Evolutionary conservation across 129 eudicot species (phyloP).

Genomic region (Logfia minima): DNA sequence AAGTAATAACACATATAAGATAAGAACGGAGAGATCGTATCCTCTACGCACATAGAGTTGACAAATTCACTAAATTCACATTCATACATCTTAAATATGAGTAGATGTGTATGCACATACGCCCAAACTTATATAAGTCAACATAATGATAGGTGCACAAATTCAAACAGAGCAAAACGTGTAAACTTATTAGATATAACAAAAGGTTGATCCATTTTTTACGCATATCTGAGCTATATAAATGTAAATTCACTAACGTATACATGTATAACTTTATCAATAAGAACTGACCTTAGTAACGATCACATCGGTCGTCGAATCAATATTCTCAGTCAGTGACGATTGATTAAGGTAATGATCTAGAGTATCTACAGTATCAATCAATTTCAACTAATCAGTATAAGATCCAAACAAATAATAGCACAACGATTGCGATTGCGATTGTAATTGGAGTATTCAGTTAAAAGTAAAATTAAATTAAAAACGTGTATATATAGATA

Average conservation of each 20-base stretch:
- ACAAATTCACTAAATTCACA: no score
- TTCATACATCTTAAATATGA: background rate
- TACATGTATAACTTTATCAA: no score
- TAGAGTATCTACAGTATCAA: conserved; percentile 13
- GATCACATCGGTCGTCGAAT: conserved; percentile 36
- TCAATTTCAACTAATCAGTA: background rate
- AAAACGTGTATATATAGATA: background rate
- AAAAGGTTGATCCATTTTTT: background rate
- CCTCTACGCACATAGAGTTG: no score
- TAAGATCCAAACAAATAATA: background rate
- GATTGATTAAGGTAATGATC: conserved; percentile 45
- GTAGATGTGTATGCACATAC: background rate
- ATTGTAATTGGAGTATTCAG: conserved; percentile 14
- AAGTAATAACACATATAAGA: no score
- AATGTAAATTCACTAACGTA: background rate
- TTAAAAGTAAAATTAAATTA: background rate
- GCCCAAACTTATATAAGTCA: background rate
- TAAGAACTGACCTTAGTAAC: conserved; percentile 47
- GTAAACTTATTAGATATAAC: background rate
- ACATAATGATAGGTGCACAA: background rate
- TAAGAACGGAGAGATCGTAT: no score
- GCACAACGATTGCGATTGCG: background rate
- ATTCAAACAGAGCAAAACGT: background rate
- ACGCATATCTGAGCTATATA: background rate
- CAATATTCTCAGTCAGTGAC: conserved; percentile 35